A percentile compares a stretch with the other conserved stretches of the same genome.
Conservation (phyloP, 116 monocot species). For the Trichopus zeylanicus region DNA sequence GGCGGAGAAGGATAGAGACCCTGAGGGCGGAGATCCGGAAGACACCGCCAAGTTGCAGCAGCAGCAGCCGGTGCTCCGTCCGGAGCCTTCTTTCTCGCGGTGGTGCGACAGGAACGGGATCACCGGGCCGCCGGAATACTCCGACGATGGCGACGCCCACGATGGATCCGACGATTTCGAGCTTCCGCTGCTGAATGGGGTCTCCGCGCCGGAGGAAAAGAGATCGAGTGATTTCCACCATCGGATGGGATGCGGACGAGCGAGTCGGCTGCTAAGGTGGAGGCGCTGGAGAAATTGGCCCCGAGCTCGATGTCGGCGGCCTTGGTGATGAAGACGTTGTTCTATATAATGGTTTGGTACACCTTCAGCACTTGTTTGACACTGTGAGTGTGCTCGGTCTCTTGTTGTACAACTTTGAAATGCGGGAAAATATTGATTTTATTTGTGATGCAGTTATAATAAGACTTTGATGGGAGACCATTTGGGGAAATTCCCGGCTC, state of each 20-base stretch:
- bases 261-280: constrained; percentile 23
- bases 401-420: neutral
- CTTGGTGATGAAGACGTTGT: constrained; percentile 49
- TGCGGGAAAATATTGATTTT: neutral
- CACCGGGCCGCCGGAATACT: constrained; percentile 1
- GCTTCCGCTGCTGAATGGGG: constrained; percentile 34
- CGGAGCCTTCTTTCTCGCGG: constrained; percentile 46
- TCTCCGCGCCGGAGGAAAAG: neutral
- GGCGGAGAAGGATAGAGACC: neutral
- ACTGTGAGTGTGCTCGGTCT: constrained; percentile 50
- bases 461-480: constrained; percentile 84
- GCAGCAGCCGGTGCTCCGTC: neutral
- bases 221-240: neutral
- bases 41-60: neutral
- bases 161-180: constrained; percentile 37
- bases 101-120: constrained; percentile 44
- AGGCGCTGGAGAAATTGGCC: constrained; percentile 8
- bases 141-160: neutral
- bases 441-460: constrained; percentile 58
- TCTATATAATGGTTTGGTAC: constrained; percentile 75
- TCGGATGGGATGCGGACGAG: constrained; percentile 8
- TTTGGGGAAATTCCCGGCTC: constrained; percentile 82
- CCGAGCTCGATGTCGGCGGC: constrained; percentile 29
- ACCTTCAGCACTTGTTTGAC: constrained; percentile 88
- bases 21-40: neutral